These are phyloP conservation scores for Angomonas ambiguus DNA, from an alignment of 208 protist species.

Conservation along the genomic window DNA sequence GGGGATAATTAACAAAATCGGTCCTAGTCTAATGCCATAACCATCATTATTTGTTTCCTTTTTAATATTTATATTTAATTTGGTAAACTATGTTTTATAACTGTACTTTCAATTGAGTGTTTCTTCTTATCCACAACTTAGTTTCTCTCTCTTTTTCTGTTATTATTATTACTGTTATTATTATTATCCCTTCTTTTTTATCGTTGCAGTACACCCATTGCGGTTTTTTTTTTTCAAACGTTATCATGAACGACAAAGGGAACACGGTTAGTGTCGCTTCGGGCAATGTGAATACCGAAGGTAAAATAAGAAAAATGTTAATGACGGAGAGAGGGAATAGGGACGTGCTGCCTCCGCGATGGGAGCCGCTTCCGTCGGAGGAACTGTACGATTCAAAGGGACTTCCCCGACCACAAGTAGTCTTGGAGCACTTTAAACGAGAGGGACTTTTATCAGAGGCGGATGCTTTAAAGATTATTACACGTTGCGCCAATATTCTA, in stretches of 20 bases:
- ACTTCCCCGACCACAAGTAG: constrained; percentile 41
- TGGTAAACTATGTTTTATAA: too few species aligned
- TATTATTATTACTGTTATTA: background rate
- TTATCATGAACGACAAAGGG: background rate
- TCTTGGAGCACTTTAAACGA: constrained; percentile 63
- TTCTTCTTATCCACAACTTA: too few species aligned
- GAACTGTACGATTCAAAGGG: constrained; percentile 54
- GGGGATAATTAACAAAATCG: too few species aligned
- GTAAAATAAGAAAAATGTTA: constrained; percentile 56
- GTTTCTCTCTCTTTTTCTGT: too few species aligned
- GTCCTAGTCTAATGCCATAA: too few species aligned
- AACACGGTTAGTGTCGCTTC: background rate
- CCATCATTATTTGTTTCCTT: too few species aligned
- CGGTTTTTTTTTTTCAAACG: background rate
- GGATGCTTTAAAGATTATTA: constrained; percentile 75
- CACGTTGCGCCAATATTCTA: constrained; percentile 63
- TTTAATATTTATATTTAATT: too few species aligned
- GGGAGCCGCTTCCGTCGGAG: constrained; percentile 53
- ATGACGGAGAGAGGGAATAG: constrained; percentile 43
- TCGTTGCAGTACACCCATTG: too few species aligned
- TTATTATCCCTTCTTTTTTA: background rate
- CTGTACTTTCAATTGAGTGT: too few species aligned
- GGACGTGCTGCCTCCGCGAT: constrained; percentile 48
- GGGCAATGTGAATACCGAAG: constrained; percentile 5
- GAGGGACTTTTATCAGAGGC: constrained; percentile 72